Conservation (phyloP, 2,329 filamentous ascomycete species). For the Ophiocordyceps sinensis region DNA sequence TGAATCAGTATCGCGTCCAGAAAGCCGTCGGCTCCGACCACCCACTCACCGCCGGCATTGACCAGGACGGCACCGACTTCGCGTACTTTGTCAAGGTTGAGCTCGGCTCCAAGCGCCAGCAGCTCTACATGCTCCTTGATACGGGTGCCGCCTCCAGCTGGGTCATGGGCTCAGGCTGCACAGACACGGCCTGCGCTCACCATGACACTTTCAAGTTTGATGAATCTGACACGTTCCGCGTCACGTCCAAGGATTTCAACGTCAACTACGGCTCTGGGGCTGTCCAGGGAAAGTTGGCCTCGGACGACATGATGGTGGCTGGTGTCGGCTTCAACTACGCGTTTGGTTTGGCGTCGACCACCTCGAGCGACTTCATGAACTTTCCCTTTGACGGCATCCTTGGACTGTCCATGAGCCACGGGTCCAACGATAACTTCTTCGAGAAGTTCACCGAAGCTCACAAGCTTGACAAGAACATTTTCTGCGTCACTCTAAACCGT, state of each 20-base stretch:
- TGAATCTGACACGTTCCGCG: slow-evolving; percentile 50
- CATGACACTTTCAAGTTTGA: slow-evolving; percentile 56
- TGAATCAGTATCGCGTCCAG: slow-evolving; percentile 32
- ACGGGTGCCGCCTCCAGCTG: slow-evolving; percentile 62
- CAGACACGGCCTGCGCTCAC: slow-evolving; percentile 45
- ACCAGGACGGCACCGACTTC: slow-evolving; percentile 51
- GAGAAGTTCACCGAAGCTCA: slow-evolving; percentile 42
- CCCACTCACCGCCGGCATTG: slow-evolving; percentile 36
- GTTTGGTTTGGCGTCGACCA: slow-evolving; percentile 59
- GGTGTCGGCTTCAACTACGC: slow-evolving; percentile 47
- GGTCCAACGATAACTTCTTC: slow-evolving; percentile 51
- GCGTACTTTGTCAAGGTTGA: slow-evolving; percentile 47
- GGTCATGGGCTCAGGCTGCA: slow-evolving; percentile 65
- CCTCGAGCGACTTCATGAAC: slow-evolving; percentile 57
- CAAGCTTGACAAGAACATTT: slow-evolving; percentile 46
- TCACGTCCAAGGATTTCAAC: slow-evolving; percentile 38
- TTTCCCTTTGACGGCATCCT: slow-evolving; percentile 85
- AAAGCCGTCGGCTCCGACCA: slow-evolving; percentile 28
- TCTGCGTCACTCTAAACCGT: slow-evolving; percentile 58
- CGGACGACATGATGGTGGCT: slow-evolving; percentile 53
- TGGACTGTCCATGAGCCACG: slow-evolving; percentile 53
- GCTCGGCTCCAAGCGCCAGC: slow-evolving; percentile 38
- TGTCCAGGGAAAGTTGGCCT: slow-evolving; percentile 51
- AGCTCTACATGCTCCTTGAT: slow-evolving; percentile 49
- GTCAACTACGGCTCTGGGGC: slow-evolving; percentile 67